A percentile compares a stretch with the other conserved stretches of the same genome.
Evolutionary conservation across 768 basidiomycete species (phyloP).

Genomic region (Favolaschia claudopus): DNA sequence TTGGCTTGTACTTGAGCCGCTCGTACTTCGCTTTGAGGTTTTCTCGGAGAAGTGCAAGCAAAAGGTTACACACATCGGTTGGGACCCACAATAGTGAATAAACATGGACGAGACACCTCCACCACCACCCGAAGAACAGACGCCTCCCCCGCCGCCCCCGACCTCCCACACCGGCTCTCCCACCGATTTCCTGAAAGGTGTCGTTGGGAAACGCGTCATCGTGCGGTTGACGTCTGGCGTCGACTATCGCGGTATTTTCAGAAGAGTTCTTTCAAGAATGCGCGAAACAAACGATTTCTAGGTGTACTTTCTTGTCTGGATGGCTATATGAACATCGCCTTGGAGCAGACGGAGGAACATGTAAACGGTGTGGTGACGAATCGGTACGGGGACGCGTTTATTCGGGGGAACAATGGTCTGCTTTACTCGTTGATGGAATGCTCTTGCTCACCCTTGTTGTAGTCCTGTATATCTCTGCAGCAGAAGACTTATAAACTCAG

Average conservation of each 20-base stretch:
- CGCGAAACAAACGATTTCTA: constrained; percentile 37
- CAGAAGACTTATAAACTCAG: constrained; percentile 56
- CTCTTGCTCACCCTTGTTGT: constrained; percentile 4
- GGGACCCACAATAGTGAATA: no score
- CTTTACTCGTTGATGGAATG: neutral
- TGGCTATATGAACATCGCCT: constrained; percentile 98
- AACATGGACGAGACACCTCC: constrained; percentile 37
- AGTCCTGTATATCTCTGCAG: constrained; percentile 86
- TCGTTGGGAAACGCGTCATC: constrained; percentile 95
- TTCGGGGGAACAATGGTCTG: constrained; percentile 91
- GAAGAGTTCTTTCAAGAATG: neutral
- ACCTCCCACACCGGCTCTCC: constrained; percentile 74
- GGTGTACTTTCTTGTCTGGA: constrained; percentile 95
- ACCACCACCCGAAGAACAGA: constrained; percentile 38
- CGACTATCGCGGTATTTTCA: constrained; percentile 80
- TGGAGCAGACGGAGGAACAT: constrained; percentile 97
- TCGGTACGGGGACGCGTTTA: constrained; percentile 94
- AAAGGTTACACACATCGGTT: no score
- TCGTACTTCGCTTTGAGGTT: no score
- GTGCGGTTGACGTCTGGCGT: constrained; percentile 92
- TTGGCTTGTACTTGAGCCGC: no score
- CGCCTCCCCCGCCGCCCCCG: constrained; percentile 61
- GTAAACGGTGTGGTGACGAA: constrained; percentile 89
- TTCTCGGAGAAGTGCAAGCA: no score
- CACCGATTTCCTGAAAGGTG: constrained; percentile 92